These are phyloP conservation scores for Rauvolfia tetraphylla DNA, from an alignment of 257 asterid species.

Conservation along the genomic window DNA sequence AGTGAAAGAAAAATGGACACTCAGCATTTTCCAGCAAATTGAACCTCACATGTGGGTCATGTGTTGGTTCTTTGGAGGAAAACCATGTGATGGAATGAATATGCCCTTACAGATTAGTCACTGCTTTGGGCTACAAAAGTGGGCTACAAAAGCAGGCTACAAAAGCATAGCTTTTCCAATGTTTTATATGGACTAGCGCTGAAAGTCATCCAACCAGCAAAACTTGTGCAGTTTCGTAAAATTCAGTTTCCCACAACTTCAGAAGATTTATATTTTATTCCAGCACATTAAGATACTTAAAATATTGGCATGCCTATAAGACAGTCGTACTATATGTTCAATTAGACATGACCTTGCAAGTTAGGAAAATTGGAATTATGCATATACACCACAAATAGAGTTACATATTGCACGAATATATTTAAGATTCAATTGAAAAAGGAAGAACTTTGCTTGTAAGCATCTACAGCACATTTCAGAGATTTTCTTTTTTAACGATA, in stretches of 20 bases:
- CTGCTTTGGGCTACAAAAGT: too few species aligned
- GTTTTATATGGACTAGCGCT: not conserved
- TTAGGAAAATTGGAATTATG: not conserved
- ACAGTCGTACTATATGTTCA: not conserved
- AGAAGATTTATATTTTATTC: not conserved
- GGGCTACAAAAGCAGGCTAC: too few species aligned
- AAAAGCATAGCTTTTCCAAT: not conserved
- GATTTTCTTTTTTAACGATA: not conserved
- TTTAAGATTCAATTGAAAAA: not conserved
- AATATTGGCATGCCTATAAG: not conserved
- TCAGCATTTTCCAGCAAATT: too few species aligned
- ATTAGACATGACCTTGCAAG: not conserved
- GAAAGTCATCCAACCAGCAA: not conserved
- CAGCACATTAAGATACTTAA: too few species aligned
- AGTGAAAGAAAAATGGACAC: too few species aligned
- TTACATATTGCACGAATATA: not conserved
- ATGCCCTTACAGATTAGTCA: too few species aligned
- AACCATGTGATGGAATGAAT: too few species aligned
- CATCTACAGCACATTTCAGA: not conserved
- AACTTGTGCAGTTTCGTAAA: not conserved
- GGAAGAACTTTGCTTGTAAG: not conserved
- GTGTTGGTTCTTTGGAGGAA: too few species aligned
- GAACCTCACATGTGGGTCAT: too few species aligned
- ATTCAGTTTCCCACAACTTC: not conserved
- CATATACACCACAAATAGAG: not conserved